Evolutionary conservation across 148 eudicot species (phyloP).

Genomic region (Oxyria digyna): DNA sequence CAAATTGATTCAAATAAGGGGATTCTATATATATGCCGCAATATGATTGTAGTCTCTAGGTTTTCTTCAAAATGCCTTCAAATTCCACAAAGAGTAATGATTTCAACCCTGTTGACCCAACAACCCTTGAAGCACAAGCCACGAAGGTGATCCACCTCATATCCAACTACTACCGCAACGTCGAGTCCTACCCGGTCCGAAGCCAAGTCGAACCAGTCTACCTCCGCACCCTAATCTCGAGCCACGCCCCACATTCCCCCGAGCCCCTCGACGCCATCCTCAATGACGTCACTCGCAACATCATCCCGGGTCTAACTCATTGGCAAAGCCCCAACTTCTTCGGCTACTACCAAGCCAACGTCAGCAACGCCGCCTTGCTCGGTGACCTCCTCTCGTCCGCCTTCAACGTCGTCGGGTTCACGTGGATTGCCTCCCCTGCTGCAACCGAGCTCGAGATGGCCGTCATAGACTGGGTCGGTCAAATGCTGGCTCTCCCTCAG

Average conservation of each 20-base stretch:
- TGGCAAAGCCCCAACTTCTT: constrained; percentile 93
- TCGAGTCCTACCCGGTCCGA: constrained; percentile 72
- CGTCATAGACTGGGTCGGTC: constrained; percentile 90
- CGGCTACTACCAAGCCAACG: constrained; percentile 74
- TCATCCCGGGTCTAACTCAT: constrained; percentile 86
- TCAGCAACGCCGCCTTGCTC: constrained; percentile 78
- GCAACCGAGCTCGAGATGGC: too few species aligned
- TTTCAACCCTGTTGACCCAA: neutral
- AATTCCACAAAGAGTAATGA: neutral
- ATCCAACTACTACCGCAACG: constrained; percentile 79
- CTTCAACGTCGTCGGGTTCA: constrained; percentile 84
- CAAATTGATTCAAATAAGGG: too few species aligned
- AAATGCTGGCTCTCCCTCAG: constrained; percentile 54
- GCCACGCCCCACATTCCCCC: constrained; percentile 57
- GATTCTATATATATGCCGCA: too few species aligned
- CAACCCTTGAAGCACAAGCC: neutral
- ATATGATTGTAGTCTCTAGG: too few species aligned
- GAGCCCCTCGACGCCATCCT: constrained; percentile 66
- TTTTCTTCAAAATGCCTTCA: too few species aligned
- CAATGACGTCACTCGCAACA: constrained; percentile 62
- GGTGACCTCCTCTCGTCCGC: constrained; percentile 96
- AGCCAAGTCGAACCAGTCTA: constrained; percentile 90
- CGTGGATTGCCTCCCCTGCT: too few species aligned
- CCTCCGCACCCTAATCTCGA: constrained; percentile 61
- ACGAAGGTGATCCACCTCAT: constrained; percentile 78